A percentile compares a stretch with the other conserved stretches of the same genome.
Conservation (phyloP, 352 stramenopile species). For the Globisporangium nodosum region DNA sequence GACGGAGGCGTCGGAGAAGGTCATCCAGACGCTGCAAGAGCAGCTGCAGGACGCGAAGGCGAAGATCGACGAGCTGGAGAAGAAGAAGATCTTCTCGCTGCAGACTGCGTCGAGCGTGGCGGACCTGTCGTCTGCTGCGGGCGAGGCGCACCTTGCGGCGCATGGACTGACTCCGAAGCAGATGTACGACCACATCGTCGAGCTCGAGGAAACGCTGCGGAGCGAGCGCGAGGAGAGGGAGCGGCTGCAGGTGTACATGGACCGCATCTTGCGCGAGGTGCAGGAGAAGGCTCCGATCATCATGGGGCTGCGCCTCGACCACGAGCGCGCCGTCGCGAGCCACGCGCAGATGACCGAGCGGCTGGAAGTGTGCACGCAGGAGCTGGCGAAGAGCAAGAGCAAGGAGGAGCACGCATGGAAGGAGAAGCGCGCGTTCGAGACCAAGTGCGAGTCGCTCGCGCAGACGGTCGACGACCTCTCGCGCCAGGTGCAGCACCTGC, state of each 20-base stretch:
- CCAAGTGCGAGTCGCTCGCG: slow-evolving; percentile 66
- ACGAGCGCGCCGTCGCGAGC: slow-evolving; percentile 84
- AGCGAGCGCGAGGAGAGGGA: slow-evolving; percentile 79
- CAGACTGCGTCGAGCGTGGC: slow-evolving; percentile 47
- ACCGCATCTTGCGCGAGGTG: slow-evolving; percentile 91
- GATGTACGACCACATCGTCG: slow-evolving; percentile 85
- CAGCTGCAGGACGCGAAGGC: slow-evolving; percentile 51
- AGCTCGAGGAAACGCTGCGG: slow-evolving; percentile 81
- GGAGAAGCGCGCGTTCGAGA: slow-evolving; percentile 62
- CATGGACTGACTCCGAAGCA: slow-evolving; percentile 82
- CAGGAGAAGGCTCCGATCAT: slow-evolving; percentile 89
- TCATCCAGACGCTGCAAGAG: slow-evolving; percentile 48
- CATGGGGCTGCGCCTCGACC: slow-evolving; percentile 84
- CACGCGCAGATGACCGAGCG: slow-evolving; percentile 73
- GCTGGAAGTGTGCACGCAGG: slow-evolving; percentile 54
- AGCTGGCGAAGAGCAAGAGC: slow-evolving; percentile 66
- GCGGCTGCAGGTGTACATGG: slow-evolving; percentile 87
- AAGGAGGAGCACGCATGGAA: slow-evolving; percentile 57
- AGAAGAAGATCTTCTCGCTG: slow-evolving; percentile 53
- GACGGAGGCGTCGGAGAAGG: slow-evolving; percentile 39
- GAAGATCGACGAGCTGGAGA: slow-evolving; percentile 49
- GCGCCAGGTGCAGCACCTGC: slow-evolving; percentile 88
- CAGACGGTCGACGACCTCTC: slow-evolving; percentile 88
- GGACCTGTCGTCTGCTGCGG: slow-evolving; percentile 53
- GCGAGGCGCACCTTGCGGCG: slow-evolving; percentile 55